Evolutionary conservation across 2,329 filamentous ascomycete genomes (phyloP).

Genomic region (Talaromyces pinophilus): DNA sequence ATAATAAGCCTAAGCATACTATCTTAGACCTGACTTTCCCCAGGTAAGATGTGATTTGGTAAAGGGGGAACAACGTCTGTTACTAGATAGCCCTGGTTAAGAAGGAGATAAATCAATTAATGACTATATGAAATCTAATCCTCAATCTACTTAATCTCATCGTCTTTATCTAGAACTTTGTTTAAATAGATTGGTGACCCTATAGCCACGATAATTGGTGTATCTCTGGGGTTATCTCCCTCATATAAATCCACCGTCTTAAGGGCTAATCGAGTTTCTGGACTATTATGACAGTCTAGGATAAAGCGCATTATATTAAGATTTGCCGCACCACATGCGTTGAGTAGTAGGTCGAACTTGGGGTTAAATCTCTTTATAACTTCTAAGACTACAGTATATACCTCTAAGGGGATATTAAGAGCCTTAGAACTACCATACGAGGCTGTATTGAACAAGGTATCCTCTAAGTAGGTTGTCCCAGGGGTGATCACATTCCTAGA

Average conservation of each 20-base stretch:
- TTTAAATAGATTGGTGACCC: not conserved
- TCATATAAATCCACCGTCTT: not conserved
- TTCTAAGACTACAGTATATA: not conserved
- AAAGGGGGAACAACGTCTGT: not conserved
- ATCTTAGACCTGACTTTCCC: not conserved
- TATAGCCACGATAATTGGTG: not conserved
- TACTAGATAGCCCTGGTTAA: not conserved
- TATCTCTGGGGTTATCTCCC: not conserved
- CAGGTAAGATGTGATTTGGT: not conserved
- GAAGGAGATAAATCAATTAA: not conserved
- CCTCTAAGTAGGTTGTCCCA: not conserved
- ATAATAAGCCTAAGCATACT: not conserved
- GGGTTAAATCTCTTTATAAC: not conserved
- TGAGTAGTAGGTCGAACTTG: not conserved
- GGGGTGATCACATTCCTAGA: not conserved
- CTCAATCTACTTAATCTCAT: not conserved
- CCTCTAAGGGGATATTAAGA: not conserved
- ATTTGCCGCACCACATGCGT: constrained; percentile 3
- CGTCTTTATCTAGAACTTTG: not conserved
- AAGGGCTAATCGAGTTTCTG: not conserved
- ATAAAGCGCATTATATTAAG: not conserved
- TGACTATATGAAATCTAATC: not conserved
- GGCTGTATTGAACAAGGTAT: not conserved
- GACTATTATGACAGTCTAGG: not conserved
- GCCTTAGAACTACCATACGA: not conserved